Percentiles rank a stretch among this genome's conserved stretches.
Conservation (phyloP, 2,329 filamentous ascomycete species). For the Aspergillus sp. region DNA sequence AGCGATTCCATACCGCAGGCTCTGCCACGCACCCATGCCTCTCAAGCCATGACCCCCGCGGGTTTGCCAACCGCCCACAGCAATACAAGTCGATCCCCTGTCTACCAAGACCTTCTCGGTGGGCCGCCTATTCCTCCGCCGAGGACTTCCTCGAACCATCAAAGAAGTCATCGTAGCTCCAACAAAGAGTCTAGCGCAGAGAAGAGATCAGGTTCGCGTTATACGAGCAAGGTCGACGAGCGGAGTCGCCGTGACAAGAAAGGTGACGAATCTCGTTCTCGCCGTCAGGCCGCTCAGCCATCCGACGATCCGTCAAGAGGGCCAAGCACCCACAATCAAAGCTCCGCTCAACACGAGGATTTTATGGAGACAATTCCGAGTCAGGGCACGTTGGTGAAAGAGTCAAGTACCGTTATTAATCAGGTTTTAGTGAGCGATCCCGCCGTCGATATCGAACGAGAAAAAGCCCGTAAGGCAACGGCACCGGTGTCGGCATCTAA, state of each 20-base stretch:
- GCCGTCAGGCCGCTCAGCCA: slow-evolving; percentile 48
- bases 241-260: slow-evolving; percentile 43
- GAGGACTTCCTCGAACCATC: slow-evolving; percentile 75
- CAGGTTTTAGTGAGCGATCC: slow-evolving; percentile 75
- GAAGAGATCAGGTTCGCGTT: slow-evolving; percentile 41
- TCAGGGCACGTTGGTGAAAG: slow-evolving; percentile 64
- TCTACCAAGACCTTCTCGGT: slow-evolving; percentile 53
- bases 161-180: slow-evolving; percentile 46
- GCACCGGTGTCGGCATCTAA: slow-evolving; percentile 48
- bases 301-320: slow-evolving; percentile 48
- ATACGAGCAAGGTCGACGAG: slow-evolving; percentile 41
- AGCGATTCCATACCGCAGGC: slow-evolving; percentile 47
- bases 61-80: slow-evolving; percentile 29
- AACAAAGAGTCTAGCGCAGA: slow-evolving; percentile 35
- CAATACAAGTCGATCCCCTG: slow-evolving; percentile 33
- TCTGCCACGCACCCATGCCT: slow-evolving; percentile 42
- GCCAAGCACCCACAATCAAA: slow-evolving; percentile 40
- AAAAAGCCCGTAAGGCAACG: slow-evolving; percentile 68
- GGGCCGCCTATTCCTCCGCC: slow-evolving; percentile 71
- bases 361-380: slow-evolving; percentile 57
- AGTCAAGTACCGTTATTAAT: slow-evolving; percentile 77
- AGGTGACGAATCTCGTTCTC: slow-evolving; percentile 41
- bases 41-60: slow-evolving; percentile 39
- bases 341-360: slow-evolving; percentile 34
- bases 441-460: slow-evolving; percentile 69